A percentile compares a stretch with the other conserved stretches of the same genome.
Conservation (phyloP, 192 early-diverging fungal species). For the Coemansia erecta region DNA sequence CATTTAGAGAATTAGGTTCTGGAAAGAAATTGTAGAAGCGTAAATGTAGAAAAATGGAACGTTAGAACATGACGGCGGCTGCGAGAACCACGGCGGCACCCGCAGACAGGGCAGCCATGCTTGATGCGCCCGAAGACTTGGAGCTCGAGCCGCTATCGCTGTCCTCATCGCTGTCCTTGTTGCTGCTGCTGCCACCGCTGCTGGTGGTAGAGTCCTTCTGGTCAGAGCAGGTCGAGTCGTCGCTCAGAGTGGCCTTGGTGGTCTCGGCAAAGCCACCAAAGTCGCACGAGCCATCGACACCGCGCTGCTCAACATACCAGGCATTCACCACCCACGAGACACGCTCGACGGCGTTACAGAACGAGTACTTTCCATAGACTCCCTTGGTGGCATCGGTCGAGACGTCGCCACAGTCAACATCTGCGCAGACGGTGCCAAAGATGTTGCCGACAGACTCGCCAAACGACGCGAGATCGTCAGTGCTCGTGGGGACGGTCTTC, state of each 20-base stretch:
- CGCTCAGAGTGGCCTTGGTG: slow-evolving; percentile 14
- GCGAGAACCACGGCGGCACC: slow-evolving; percentile 10
- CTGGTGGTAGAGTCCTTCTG: slow-evolving; percentile 19
- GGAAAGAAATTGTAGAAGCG: background rate
- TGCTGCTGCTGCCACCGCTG: slow-evolving; percentile 5
- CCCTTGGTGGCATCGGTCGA: slow-evolving; percentile 26
- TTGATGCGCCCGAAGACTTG: slow-evolving; percentile 9
- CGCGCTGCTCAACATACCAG: slow-evolving; percentile 42
- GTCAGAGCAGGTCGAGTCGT: slow-evolving; percentile 44
- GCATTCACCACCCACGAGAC: slow-evolving; percentile 53
- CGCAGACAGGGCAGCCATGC: slow-evolving; percentile 8
- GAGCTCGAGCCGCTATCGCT: slow-evolving; percentile 5
- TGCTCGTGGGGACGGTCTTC: slow-evolving; percentile 24
- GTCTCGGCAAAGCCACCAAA: slow-evolving; percentile 48
- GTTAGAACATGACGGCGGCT: slow-evolving; percentile 18
- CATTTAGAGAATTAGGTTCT: slow-evolving; percentile 26
- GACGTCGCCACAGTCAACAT: slow-evolving; percentile 41
- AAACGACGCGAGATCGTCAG: slow-evolving; percentile 22
- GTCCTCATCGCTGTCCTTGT: background rate
- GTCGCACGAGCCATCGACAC: slow-evolving; percentile 46
- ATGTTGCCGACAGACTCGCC: slow-evolving; percentile 30
- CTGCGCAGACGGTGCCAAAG: slow-evolving; percentile 43
- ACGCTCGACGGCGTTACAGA: slow-evolving; percentile 44
- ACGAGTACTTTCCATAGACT: slow-evolving; percentile 49
- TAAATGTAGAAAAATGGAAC: background rate